Evolutionary conservation across 129 eudicot genomes (phyloP), one percentile per base, ranked within the genome.

Genomic region (Lonicera japonica): DNA sequence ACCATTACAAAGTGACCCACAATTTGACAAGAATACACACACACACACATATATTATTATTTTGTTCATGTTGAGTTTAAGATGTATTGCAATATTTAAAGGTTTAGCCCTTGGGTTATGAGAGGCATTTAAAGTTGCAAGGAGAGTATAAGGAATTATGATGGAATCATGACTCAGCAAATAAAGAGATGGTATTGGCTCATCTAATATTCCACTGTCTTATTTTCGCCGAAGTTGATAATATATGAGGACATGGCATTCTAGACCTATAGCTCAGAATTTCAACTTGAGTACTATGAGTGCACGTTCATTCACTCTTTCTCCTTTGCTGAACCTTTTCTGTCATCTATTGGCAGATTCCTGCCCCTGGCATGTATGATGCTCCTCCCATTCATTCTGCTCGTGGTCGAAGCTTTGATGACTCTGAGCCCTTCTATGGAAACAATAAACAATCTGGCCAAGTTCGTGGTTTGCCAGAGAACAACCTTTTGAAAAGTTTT

Each of bases 401-500:
- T 45, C 81, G 76, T 39, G 94, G 81, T 34, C 83, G 86, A 72
- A 85, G 88, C 72, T 79, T 79, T 87, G 98, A 87, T 72, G 96
- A 91, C 70, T 74, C 82, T 14, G 98, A 87, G 24, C 64, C 66
- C 48, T 82, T 63, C 77, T 56, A 82, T 52, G 90, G 84, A 55
- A 82, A 75, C 63, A 76, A n/a, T 70, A 91, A 87, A 72, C 97
- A 70, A 59, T 54, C 77, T 58, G 70, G 85, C 67, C 81, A 78
- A 83, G 79, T 75, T 70, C 88, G 96, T 68, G 86, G 73, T 47
- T 59, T 91, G 72, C 86, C 82, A 22, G 98, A 84, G 64, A 82
- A 71, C 73, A 91, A 76, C 58, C 72, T 79, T 45, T 46, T 76
- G 61, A 91, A 80, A 78, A 80, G 84, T 65, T 72, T 82, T 51